Conservation (phyloP, 441 rosid species). For the Euphorbia celastroides region DNA sequence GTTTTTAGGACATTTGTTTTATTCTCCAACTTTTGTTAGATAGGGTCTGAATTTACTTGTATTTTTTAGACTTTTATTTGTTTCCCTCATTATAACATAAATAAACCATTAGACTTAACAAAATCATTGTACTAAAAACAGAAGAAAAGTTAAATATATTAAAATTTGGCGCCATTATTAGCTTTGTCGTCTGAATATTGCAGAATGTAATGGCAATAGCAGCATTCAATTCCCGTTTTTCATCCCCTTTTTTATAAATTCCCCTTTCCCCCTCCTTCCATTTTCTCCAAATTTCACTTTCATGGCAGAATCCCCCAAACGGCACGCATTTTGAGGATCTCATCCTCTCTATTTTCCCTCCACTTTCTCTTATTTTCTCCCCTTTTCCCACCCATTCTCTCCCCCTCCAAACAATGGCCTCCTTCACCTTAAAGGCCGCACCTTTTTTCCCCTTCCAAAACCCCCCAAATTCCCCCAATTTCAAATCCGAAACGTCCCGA, state of each 20-base stretch:
- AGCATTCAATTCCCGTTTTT: background rate
- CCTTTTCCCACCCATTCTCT: background rate
- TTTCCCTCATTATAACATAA: too few species aligned
- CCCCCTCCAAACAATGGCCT: conserved; percentile 37
- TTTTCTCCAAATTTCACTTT: background rate
- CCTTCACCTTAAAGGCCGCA: conserved; percentile 4
- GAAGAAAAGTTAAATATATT: background rate
- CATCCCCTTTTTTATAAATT: background rate
- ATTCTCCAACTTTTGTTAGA: too few species aligned
- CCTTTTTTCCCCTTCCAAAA: conserved; percentile 5
- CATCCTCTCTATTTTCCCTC: background rate
- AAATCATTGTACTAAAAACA: background rate
- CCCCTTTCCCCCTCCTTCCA: background rate
- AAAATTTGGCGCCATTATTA: background rate
- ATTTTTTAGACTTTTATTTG: too few species aligned
- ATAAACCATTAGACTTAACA: too few species aligned
- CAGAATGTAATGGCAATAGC: background rate
- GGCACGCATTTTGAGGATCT: conserved; percentile 23
- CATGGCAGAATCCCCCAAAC: background rate
- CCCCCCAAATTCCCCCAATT: conserved; percentile 5
- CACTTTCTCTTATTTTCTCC: background rate
- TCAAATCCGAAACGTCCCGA: background rate
- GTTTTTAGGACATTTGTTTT: too few species aligned
- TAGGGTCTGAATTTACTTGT: too few species aligned
- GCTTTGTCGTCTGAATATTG: background rate